Evolutionary conservation across 345 rosid genomes (phyloP).

Genomic region (Melastoma malabathricum): DNA sequence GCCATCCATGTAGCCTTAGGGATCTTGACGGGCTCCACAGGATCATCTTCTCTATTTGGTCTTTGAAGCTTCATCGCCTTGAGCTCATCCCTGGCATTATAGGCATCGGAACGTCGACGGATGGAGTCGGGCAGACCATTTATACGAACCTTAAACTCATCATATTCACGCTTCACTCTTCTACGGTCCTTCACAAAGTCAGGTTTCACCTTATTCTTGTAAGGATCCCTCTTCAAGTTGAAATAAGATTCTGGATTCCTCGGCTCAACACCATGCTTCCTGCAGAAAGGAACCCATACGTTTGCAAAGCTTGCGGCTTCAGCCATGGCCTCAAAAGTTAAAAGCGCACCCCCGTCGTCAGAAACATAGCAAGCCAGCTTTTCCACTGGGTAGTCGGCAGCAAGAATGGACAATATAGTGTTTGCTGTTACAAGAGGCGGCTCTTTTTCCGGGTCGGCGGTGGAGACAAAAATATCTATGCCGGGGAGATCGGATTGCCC

Average conservation of each 20-base stretch:
- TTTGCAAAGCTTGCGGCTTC: conserved; percentile 99
- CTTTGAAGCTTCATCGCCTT: conserved; percentile 92
- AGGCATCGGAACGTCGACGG: conserved; percentile 93
- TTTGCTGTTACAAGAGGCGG: conserved; percentile 97
- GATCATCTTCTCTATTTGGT: conserved; percentile 60
- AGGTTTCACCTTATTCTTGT: conserved; percentile 72
- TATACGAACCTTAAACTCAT: conserved; percentile 91
- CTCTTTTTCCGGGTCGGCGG: conserved; percentile 98
- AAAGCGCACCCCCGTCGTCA: conserved; percentile 96
- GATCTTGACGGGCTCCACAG: conserved; percentile 60
- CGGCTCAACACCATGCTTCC: conserved; percentile 85
- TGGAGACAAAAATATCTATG: conserved; percentile 78
- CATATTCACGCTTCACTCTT: conserved; percentile 88
- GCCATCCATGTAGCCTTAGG: conserved; percentile 99
- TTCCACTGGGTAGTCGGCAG: conserved; percentile 87
- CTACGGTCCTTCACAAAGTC: conserved; percentile 95
- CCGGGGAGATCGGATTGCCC: conserved; percentile 99
- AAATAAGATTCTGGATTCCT: conserved; percentile 95
- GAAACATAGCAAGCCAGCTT: conserved; percentile 97
- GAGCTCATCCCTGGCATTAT: conserved; percentile 88
- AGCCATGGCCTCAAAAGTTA: conserved; percentile 98
- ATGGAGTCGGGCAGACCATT: conserved; percentile 92
- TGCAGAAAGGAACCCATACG: conserved; percentile 91
- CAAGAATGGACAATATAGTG: conserved; percentile 92
- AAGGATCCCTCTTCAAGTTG: conserved; percentile 87